Base-by-base conservation (phyloP, 225 moss, liverwort and hornwort species). In the Lunularia cruciata region DNA sequence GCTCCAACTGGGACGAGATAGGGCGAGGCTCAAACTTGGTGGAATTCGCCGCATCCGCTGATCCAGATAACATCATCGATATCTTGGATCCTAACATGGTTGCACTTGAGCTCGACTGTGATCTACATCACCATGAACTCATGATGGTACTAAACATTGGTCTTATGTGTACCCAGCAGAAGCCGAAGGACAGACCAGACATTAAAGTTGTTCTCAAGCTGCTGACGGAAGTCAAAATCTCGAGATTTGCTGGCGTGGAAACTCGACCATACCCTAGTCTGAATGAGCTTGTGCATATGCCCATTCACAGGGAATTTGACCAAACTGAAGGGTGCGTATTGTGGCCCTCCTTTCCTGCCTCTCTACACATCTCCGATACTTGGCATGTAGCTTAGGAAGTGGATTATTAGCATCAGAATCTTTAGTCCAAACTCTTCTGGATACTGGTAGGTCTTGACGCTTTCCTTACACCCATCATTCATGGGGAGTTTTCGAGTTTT, bases 21-120 rank as follows among this genome's bases (percentile, higher is more conserved):
- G 66, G 66, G 18, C 30, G n/a, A n/a, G n/a, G n/a, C n/a, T n/a
- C 47, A 31, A 67, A 48, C 51, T 51, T 67, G 48, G 49, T 67
- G 31, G 66, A 67, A 51, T 34, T 67, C 32, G 47, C 23, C 8
- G n/a, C 20, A 31, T 67, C 48, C 12, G 32, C 48, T 6, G 47
- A 31, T 36, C 47, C 33, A 2, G 10, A 51, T 19, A 49, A 67
- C 30, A 19, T 67, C 4, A 47, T 47, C 31, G 43, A 43, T 8
- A 49, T 47, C 48, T n/a, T 67, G 49, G 66, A 67, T 14, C 32
- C 66, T 20, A 47, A 47, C 46, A 10, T 67, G 4, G 49, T 51
- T 22, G n/a, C 15, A 6, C 66, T 47, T 3, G 66, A 67, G 14
- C 49, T 51, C n/a, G 32, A 22, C 11, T n/a, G 63, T 26, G 46